Conservation (phyloP, 2,329 filamentous ascomycete genomes). For the Fusarium chuoi region DNA sequence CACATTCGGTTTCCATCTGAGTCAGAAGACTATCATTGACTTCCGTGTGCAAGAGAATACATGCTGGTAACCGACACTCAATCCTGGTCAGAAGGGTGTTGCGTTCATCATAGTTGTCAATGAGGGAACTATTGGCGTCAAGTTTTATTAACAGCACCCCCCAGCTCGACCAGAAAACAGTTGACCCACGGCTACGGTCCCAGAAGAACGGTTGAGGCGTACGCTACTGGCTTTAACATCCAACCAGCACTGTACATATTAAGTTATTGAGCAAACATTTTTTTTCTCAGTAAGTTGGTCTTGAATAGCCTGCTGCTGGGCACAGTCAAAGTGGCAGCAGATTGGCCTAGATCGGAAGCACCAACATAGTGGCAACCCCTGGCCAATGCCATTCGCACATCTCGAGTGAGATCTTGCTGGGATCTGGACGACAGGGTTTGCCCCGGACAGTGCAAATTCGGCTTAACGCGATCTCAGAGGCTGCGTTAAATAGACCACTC, state of each 20-base stretch:
- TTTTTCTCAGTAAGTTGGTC: constrained; percentile 13
- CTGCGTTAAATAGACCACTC: constrained; percentile 28
- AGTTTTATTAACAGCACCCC: constrained; percentile 4
- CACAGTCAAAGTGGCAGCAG: constrained; percentile 5
- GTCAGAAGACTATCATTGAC: background rate
- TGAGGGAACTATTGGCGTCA: constrained; percentile 8
- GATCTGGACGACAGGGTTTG: constrained; percentile 38
- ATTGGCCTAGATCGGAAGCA: constrained; percentile 21
- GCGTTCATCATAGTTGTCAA: background rate
- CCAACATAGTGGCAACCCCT: constrained; percentile 38
- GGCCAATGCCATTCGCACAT: constrained; percentile 19
- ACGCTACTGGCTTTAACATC: constrained; percentile 4
- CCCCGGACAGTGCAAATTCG: constrained; percentile 36
- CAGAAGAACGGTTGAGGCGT: constrained; percentile 30
- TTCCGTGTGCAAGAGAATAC: background rate
- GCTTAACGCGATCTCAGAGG: constrained; percentile 39
- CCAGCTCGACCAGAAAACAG: constrained; percentile 12
- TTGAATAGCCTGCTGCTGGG: background rate
- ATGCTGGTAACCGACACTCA: background rate
- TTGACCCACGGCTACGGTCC: constrained; percentile 6
- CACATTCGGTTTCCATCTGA: constrained; percentile 1
- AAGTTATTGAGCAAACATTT: constrained; percentile 26
- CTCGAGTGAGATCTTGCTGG: constrained; percentile 32
- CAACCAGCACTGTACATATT: constrained; percentile 12
- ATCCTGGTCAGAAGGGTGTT: background rate